Evolutionary conservation across 202 grass and related monocot species (phyloP).

Genomic region (Brachypodium distachyon): DNA sequence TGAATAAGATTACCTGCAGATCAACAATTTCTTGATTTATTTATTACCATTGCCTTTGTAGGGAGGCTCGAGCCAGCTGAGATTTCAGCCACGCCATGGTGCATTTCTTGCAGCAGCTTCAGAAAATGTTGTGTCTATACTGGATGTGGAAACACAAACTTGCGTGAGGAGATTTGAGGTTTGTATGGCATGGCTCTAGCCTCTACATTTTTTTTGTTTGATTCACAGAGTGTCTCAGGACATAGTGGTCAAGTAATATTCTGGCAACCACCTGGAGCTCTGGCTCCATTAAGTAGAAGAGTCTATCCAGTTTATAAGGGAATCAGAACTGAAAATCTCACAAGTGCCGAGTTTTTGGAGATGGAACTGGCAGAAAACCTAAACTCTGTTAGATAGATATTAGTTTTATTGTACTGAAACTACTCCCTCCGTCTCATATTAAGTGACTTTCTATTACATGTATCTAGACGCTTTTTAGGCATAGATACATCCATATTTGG

Average conservation of each 20-base stretch:
- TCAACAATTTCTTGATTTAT: conserved; percentile 16
- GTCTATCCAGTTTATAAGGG: no score
- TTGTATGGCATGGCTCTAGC: neutral
- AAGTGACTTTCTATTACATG: no score
- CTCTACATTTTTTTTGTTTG: neutral
- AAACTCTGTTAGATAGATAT: no score
- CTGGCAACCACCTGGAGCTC: neutral
- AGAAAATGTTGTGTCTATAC: conserved; percentile 49
- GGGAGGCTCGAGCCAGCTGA: conserved; percentile 58
- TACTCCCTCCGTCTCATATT: no score
- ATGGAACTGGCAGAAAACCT: no score
- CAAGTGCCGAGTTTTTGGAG: no score
- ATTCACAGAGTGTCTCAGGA: neutral
- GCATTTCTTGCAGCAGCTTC: conserved; percentile 48
- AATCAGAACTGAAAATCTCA: no score
- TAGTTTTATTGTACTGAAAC: no score
- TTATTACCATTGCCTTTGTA: conserved; percentile 11
- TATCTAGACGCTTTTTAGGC: no score
- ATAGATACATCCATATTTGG: no score
- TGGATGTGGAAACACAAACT: conserved; percentile 67
- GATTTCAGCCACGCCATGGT: conserved; percentile 47
- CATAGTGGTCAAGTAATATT: neutral
- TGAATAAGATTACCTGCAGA: neutral
- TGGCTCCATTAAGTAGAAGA: no score
- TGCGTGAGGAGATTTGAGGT: conserved; percentile 52